phyloP scores from a whole-genome alignment of 306 rosid genomes.

The Parietaria judaica region DNA sequence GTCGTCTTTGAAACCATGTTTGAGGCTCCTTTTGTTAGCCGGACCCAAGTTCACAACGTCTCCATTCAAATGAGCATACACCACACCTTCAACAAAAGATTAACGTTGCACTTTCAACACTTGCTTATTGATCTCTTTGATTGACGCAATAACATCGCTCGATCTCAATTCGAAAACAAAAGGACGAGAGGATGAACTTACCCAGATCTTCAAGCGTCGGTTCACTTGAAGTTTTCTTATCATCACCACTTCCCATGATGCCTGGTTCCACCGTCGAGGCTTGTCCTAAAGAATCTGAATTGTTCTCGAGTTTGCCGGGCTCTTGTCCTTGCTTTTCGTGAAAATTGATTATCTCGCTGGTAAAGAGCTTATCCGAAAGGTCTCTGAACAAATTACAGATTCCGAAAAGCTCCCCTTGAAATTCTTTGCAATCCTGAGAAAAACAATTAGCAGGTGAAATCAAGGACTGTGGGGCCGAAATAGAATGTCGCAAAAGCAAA shows the following conservation, averaged over 20 bases:
- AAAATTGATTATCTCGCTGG: constrained; percentile 66
- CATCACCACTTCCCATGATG: constrained; percentile 26
- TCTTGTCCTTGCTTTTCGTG: constrained; percentile 35
- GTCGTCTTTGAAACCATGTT: constrained; percentile 22
- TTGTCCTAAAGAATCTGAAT: constrained; percentile 30
- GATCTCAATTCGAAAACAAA: neutral
- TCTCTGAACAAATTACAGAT: constrained; percentile 84
- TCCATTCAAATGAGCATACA: constrained; percentile 82
- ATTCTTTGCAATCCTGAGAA: constrained; percentile 81
- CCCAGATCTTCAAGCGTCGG: constrained; percentile 66
- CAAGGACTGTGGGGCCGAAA: constrained; percentile 9
- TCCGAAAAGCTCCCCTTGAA: constrained; percentile 93
- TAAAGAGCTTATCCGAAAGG: constrained; percentile 75
- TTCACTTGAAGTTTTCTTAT: constrained; percentile 23
- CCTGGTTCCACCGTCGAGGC: constrained; percentile 24
- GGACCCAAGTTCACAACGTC: constrained; percentile 58
- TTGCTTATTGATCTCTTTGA: too few species aligned
- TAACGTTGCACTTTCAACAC: neutral
- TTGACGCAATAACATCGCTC: too few species aligned
- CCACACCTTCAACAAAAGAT: constrained; percentile 38
- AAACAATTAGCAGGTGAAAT: constrained; percentile 1
- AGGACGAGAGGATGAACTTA: constrained; percentile 17
- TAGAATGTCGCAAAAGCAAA: constrained; percentile 1
- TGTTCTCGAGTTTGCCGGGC: constrained; percentile 18
- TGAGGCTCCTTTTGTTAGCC: constrained; percentile 29